Percentiles rank a stretch among this genome's conserved stretches.
Conservation (phyloP, 768 basidiomycete genomes). For the Hemileccinum rubropunctum region DNA sequence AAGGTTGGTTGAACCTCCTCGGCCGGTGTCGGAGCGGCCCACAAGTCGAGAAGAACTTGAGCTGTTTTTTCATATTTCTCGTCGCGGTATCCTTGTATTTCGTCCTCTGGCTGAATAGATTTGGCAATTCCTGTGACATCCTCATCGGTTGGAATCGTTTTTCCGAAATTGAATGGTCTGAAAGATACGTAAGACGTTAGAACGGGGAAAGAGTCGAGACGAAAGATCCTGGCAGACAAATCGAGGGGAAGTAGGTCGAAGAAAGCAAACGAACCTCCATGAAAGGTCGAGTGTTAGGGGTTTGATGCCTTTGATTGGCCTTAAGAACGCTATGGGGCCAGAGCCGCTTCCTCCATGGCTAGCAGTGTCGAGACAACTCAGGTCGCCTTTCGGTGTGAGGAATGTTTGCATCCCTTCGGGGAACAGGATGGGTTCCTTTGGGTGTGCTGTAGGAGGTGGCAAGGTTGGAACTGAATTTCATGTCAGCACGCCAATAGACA, state of each 20-base stretch:
- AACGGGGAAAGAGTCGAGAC: not conserved
- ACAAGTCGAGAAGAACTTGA: constrained; percentile 13
- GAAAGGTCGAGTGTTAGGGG: constrained; percentile 59
- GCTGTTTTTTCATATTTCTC: constrained; percentile 6
- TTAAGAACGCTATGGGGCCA: constrained; percentile 32
- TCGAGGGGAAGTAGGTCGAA: not conserved
- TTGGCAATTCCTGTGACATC: constrained; percentile 24
- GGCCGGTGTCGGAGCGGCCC: constrained; percentile 5
- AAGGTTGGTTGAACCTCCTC: constrained; percentile 4
- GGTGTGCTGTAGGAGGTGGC: constrained; percentile 50
- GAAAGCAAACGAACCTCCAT: constrained; percentile 53
- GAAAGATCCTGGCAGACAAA: not conserved
- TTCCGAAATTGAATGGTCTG: constrained; percentile 49
- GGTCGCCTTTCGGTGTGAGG: constrained; percentile 22
- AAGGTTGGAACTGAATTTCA: constrained; percentile 50
- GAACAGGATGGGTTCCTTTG: constrained; percentile 31
- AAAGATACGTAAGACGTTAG: constrained; percentile 4
- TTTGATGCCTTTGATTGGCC: constrained; percentile 56
- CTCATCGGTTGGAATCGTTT: constrained; percentile 30
- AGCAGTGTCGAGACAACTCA: not conserved
- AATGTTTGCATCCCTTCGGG: constrained; percentile 31
- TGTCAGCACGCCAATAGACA: constrained; percentile 17
- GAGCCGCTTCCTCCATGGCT: not conserved
- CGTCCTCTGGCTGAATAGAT: constrained; percentile 12
- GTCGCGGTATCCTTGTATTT: constrained; percentile 14